phyloP scores from a whole-genome alignment of 192 early-diverging fungal species.

The Lunasporangiospora selenospora region DNA sequence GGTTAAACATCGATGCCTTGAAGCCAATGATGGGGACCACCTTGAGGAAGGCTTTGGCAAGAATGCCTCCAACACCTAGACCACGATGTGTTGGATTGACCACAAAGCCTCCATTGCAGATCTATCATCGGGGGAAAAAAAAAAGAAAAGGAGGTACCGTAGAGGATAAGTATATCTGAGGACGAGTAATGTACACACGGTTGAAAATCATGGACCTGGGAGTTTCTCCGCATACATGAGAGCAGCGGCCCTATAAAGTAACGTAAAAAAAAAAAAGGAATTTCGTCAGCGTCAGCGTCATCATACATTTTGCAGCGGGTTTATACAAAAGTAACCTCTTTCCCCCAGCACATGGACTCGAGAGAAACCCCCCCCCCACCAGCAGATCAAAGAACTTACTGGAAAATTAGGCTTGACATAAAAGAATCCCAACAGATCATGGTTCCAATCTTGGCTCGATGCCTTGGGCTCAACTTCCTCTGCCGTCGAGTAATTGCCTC shows the following conservation, averaged over 20 bases:
- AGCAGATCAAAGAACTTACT: too few species aligned
- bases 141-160: neutral
- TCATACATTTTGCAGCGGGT: too few species aligned
- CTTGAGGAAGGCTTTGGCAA: conserved; percentile 66
- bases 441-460: conserved; percentile 36
- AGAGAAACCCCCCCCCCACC: too few species aligned
- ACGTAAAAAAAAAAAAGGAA: neutral
- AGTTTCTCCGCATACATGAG: conserved; percentile 31
- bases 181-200: too few species aligned
- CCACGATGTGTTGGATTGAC: conserved; percentile 52
- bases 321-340: neutral
- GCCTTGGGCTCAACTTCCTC: conserved; percentile 12
- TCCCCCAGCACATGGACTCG: conserved; percentile 58
- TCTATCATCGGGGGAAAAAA: conserved; percentile 42
- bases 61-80: conserved; percentile 63
- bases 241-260: conserved; percentile 33
- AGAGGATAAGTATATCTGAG: neutral
- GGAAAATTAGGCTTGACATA: conserved; percentile 87
- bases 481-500: conserved; percentile 26
- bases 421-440: conserved; percentile 66
- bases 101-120: conserved; percentile 82
- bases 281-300: too few species aligned
- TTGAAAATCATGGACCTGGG: neutral
- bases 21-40: conserved; percentile 75
- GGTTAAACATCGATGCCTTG: conserved; percentile 78